These are phyloP conservation scores for Boletus bicolor DNA, from an alignment of 768 basidiomycete species.

Conservation along the genomic window DNA sequence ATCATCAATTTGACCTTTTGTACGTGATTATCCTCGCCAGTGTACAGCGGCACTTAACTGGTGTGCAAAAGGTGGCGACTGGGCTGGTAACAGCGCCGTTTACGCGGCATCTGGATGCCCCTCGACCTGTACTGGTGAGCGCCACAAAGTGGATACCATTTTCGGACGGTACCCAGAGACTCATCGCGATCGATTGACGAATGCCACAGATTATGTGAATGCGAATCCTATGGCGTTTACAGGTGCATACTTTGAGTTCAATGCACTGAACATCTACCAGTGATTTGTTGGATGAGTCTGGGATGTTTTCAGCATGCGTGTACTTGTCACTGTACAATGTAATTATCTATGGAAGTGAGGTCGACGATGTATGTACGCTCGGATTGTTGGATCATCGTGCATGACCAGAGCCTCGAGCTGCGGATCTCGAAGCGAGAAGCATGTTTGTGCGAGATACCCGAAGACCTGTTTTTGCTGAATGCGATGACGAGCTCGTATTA, in stretches of 20 bases:
- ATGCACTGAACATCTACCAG: slow-evolving; percentile 1
- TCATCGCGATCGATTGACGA: background rate
- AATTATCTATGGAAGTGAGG: background rate
- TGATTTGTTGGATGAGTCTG: background rate
- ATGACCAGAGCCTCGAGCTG: background rate
- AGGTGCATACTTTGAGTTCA: slow-evolving; percentile 7
- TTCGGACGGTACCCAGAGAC: background rate
- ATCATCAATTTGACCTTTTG: slow-evolving; percentile 13
- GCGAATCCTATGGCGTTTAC: background rate
- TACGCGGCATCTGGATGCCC: slow-evolving; percentile 24
- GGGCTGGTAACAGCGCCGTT: slow-evolving; percentile 18
- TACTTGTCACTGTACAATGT: background rate
- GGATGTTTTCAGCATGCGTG: background rate
- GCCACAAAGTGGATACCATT: background rate
- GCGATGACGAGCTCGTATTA: background rate
- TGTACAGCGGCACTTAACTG: slow-evolving; percentile 6
- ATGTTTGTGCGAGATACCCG: background rate
- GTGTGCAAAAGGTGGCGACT: slow-evolving; percentile 18
- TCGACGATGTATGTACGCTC: background rate
- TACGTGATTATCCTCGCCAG: background rate
- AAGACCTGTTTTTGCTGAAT: background rate
- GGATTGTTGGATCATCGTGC: background rate
- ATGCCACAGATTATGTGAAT: slow-evolving; percentile 2
- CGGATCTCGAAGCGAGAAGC: background rate
- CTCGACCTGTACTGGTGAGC: slow-evolving; percentile 23